Conservation (phyloP, 2,329 filamentous ascomycete species). For the Arachnopeziza araneosa region DNA sequence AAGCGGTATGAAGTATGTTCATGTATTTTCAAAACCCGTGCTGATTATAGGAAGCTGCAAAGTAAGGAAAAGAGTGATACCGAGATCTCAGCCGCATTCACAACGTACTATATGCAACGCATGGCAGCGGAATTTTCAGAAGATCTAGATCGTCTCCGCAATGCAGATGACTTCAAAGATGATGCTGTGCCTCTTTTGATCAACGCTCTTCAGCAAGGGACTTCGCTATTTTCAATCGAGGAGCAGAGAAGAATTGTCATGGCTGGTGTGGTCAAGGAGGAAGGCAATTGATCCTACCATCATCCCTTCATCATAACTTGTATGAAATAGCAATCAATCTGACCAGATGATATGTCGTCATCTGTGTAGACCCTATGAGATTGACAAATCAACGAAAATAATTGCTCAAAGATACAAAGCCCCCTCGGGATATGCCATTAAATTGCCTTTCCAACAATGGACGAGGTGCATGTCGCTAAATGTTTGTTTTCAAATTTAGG, state of each 20-base stretch:
- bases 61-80: constrained; percentile 3
- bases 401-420: too few species aligned
- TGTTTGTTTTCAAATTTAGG: too few species aligned
- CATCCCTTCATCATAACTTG: too few species aligned
- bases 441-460: too few species aligned
- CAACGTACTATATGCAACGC: constrained; percentile 63
- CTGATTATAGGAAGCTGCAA: not conserved
- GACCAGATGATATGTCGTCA: too few species aligned
- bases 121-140: constrained; percentile 66
- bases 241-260: constrained; percentile 37
- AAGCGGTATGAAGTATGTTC: not conserved
- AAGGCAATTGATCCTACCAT: not conserved
- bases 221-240: constrained; percentile 51
- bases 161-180: constrained; percentile 64
- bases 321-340: too few species aligned
- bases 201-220: constrained; percentile 63
- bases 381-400: too few species aligned
- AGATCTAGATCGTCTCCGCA: constrained; percentile 65
- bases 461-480: too few species aligned
- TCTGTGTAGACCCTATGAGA: too few species aligned
- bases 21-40: not conserved
- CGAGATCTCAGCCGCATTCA: constrained; percentile 39
- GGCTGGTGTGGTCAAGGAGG: constrained; percentile 8
- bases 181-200: constrained; percentile 61
- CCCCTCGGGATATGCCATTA: too few species aligned